Conservation (phyloP, 2,329 filamentous ascomycete genomes). For the Xylariaceae sp. region DNA sequence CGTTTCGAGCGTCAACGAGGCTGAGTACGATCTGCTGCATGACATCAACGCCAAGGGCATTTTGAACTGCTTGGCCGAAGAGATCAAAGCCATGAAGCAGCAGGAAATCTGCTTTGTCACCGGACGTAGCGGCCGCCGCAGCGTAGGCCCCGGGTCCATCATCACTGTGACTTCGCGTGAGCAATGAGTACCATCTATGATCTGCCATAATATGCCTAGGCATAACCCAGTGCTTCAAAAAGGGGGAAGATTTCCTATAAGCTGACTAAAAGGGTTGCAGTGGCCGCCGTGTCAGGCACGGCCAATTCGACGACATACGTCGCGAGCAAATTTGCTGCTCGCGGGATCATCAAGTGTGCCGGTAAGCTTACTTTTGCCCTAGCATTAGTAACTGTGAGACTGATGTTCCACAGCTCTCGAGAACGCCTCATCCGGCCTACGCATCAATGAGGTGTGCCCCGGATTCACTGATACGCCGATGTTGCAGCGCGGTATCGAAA, state of each 20-base stretch:
- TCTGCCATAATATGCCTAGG: too few species aligned
- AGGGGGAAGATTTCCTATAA: too few species aligned
- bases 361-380: conserved; percentile 5
- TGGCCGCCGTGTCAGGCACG: conserved; percentile 4
- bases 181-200: too few species aligned
- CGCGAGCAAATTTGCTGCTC: conserved; percentile 13
- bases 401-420: conserved; percentile 8
- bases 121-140: conserved; percentile 9
- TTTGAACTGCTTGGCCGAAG: conserved; percentile 13
- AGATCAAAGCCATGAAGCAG: conserved; percentile 11
- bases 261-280: too few species aligned
- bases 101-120: conserved; percentile 9
- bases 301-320: conserved; percentile 8
- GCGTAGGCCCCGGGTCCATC: conserved; percentile 12
- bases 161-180: conserved; percentile 12
- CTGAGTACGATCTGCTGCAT: conserved; percentile 12
- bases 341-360: conserved; percentile 11
- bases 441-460: conserved; percentile 15
- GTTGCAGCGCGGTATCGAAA: conserved; percentile 7
- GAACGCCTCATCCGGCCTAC: conserved; percentile 9
- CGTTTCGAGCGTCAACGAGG: conserved; percentile 5
- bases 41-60: conserved; percentile 13
- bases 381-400: neutral
- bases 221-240: too few species aligned
- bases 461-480: conserved; percentile 13